Evolutionary conservation across 352 stramenopile species (phyloP), one percentile per base, ranked within the genome.

Genomic region (Phytopythium oedochilum): DNA sequence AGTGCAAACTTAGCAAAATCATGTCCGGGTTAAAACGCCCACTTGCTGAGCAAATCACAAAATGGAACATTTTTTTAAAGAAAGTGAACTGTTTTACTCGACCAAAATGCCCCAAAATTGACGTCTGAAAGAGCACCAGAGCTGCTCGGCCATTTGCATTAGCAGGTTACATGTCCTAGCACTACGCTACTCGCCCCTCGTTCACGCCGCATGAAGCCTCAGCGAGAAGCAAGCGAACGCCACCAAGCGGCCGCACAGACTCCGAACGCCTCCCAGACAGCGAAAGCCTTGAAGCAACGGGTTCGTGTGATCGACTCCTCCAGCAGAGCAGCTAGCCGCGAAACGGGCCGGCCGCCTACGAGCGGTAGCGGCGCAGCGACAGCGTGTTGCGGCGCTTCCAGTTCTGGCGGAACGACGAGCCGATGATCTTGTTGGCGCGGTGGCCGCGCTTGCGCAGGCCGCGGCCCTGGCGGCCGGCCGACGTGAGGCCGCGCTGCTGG

Each of bases 311-410:
- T 45, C 20, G 35, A 45, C 48, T 55, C 35, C 34, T 55, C 20
- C 48, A 10, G 22, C 11, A 18, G 32, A 44, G 48, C 32, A 45
- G 36, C 12, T 43, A 42, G 23, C 22, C 20, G 7, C 9, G 15
- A 26, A n/a, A n/a, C n/a, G n/a, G 48, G 15, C 26, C 9, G 22
- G 17, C 32, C 57, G 72, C 55, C 64, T 80, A 83, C 68, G 70
- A 99, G 90, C 97, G 95, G 96, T 99, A 99, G 71, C 97, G 92
- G 70, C 96, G 96, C 78, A 99, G 96, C 64, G 86, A 96, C 60
- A 98, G 82, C 51, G 88, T 99, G 93, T 99, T 99, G 80, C 94
- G 92, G 78, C 89, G 92, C 80, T 98, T 97, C 97, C 97, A 99
- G 85, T 98, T 97, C 66, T 94, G 89, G 75, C 94, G 86, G 79